Evolutionary conservation across 257 asterid genomes (phyloP).

Genomic region (Ligustrum vulgare): DNA sequence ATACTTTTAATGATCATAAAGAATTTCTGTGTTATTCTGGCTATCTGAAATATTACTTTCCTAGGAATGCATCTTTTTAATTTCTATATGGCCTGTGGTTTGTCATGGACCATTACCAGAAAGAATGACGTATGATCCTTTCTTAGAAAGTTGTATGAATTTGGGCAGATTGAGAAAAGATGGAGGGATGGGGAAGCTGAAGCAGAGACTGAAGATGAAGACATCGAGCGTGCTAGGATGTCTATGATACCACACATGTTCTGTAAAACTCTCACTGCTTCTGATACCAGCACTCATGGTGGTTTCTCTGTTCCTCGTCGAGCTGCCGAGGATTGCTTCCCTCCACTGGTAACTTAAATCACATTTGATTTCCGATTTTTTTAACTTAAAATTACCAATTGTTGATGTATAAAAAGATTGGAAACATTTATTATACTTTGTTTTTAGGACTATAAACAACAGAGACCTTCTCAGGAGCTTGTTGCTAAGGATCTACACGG

Average conservation of each 20-base stretch:
- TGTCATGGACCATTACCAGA: not conserved
- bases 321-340: slow-evolving; percentile 97
- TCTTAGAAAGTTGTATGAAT: slow-evolving; percentile 12
- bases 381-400: not conserved
- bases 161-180: slow-evolving; percentile 48
- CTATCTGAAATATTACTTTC: not conserved
- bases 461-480: slow-evolving; percentile 96
- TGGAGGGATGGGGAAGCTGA: slow-evolving; percentile 69
- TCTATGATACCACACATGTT: slow-evolving; percentile 83
- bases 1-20: slow-evolving; percentile 9
- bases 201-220: slow-evolving; percentile 63
- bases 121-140: slow-evolving; percentile 11
- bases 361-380: not conserved
- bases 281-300: slow-evolving; percentile 98
- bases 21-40: slow-evolving; percentile 5
- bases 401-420: not conserved
- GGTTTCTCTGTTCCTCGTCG: slow-evolving; percentile 98
- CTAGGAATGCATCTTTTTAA: not conserved
- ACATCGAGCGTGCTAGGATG: slow-evolving; percentile 50
- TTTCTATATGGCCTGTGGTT: not conserved
- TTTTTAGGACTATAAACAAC: slow-evolving; percentile 79
- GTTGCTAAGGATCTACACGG: slow-evolving; percentile 95
- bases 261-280: slow-evolving; percentile 93
- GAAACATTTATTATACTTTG: not conserved
- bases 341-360: slow-evolving; percentile 71